phyloP scores from a whole-genome alignment of 169 alveolate genomes.

The Blepharisma undulans region DNA sequence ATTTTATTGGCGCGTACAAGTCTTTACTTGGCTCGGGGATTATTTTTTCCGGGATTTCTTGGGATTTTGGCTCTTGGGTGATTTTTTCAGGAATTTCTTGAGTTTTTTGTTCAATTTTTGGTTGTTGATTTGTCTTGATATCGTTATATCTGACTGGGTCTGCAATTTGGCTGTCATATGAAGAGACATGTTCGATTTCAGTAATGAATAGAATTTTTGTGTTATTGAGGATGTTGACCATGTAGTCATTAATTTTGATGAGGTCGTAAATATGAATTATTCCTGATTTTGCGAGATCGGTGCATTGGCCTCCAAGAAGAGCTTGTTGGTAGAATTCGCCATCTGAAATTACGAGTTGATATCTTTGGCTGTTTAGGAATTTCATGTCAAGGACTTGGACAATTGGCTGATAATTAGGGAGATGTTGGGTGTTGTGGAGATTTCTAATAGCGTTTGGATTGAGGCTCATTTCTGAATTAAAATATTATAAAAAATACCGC shows the following conservation, averaged over 20 bases:
- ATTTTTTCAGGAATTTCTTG: background rate
- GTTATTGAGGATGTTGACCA: background rate
- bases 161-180: background rate
- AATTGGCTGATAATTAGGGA: background rate
- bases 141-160: background rate
- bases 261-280: background rate
- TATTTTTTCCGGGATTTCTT: background rate
- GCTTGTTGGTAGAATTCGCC: background rate
- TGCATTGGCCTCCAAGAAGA: background rate
- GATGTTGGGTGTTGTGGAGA: background rate
- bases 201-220: background rate
- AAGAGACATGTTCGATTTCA: background rate
- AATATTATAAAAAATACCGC: background rate
- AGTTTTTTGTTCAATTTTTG: background rate
- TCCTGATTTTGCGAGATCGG: background rate
- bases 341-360: slow-evolving; percentile 15
- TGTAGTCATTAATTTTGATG: background rate
- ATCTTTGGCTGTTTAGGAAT: background rate
- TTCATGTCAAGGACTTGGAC: slow-evolving; percentile 35
- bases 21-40: background rate
- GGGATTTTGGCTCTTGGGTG: background rate
- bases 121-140: background rate
- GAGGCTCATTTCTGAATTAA: background rate
- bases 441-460: background rate
- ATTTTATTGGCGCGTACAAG: slow-evolving; percentile 58